These are phyloP conservation scores for Cardamine chenopodiifolia DNA, from an alignment of 345 rosid genomes.

Conservation along the genomic window DNA sequence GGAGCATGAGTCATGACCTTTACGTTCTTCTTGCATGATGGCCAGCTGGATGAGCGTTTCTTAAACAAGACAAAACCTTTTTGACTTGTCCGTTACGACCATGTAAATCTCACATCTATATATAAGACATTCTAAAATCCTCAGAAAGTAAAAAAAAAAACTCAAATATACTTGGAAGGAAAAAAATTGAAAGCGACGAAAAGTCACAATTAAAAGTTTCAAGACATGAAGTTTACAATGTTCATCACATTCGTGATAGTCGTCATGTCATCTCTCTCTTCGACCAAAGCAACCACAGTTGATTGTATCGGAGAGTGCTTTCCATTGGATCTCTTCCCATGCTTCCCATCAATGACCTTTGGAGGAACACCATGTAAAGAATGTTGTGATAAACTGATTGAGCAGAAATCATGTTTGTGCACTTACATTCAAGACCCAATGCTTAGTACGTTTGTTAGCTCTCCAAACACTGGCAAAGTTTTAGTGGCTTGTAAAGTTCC, in stretches of 20 bases:
- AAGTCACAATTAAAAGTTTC: not conserved
- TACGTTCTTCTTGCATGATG: not conserved
- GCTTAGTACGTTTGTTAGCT: constrained; percentile 8
- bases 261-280: not conserved
- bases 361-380: constrained; percentile 17
- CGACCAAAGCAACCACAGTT: not conserved
- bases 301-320: not conserved
- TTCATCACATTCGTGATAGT: constrained; percentile 12
- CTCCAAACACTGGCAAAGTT: constrained; percentile 19
- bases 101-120: not conserved
- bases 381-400: constrained; percentile 35
- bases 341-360: constrained; percentile 17
- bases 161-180: not conserved
- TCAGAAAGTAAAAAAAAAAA: not conserved
- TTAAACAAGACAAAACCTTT: not conserved
- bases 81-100: not conserved
- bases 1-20: not conserved
- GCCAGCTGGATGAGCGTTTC: not conserved
- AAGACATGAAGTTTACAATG: constrained; percentile 17
- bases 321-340: constrained; percentile 22
- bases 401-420: constrained; percentile 43
- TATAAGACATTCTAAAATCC: not conserved
- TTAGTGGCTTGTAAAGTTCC: not conserved
- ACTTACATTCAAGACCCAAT: constrained; percentile 36
- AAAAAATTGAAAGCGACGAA: not conserved